A percentile compares a stretch with the other conserved stretches of the same genome.
phyloP scores from a whole-genome alignment of 2,329 filamentous ascomycete species.

The Pseudogymnoascus sp. region DNA sequence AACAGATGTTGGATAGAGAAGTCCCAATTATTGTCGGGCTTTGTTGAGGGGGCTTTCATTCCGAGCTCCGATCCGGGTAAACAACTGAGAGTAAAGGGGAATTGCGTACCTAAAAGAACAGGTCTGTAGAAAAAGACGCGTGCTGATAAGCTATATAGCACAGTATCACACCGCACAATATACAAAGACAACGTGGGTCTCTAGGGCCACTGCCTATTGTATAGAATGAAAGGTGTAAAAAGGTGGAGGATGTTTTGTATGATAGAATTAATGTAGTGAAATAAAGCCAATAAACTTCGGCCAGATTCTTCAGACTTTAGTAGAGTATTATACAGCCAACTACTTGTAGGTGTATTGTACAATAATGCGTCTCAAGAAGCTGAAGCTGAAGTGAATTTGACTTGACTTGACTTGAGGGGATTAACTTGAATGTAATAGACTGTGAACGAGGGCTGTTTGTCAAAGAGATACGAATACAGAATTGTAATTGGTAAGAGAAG shows the following conservation, averaged over 20 bases:
- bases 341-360: background rate
- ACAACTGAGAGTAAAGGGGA: background rate
- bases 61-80: background rate
- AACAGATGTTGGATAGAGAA: background rate
- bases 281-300: background rate
- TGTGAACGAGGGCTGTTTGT: background rate
- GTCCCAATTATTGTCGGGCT: background rate
- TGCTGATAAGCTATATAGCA: background rate
- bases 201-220: background rate
- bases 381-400: background rate
- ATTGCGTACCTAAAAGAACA: background rate
- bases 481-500: background rate
- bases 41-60: background rate
- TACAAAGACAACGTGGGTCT: background rate
- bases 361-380: background rate
- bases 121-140: background rate
- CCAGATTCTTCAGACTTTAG: background rate
- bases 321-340: background rate
- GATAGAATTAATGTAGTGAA: background rate
- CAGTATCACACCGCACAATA: background rate
- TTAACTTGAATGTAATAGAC: background rate
- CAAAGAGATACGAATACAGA: background rate
- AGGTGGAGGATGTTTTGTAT: background rate
- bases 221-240: background rate
- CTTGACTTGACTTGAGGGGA: background rate